Conservation (phyloP, 768 basidiomycete species). For the Naganishia antarctica region DNA sequence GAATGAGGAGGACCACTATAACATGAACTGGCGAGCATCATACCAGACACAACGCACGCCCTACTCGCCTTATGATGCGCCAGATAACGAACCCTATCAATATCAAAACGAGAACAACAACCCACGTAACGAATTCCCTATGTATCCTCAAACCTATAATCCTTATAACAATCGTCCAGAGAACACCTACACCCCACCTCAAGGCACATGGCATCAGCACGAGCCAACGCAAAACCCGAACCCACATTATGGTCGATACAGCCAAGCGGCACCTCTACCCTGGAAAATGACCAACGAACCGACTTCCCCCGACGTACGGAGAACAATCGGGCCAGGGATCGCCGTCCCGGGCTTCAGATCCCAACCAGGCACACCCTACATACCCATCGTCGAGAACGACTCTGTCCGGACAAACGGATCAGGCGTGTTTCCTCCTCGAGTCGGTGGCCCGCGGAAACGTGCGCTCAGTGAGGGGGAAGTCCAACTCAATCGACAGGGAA, state of each 20-base stretch:
- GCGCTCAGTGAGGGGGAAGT: constrained; percentile 42
- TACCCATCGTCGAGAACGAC: constrained; percentile 22
- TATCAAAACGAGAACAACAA: neutral
- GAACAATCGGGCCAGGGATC: constrained; percentile 21
- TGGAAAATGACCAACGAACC: constrained; percentile 1
- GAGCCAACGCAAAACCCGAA: neutral
- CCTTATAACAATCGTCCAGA: neutral
- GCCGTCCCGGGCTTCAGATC: constrained; percentile 8
- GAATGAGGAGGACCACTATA: neutral
- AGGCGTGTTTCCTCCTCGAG: constrained; percentile 24
- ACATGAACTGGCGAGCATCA: neutral
- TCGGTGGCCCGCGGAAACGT: constrained; percentile 31
- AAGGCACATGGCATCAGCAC: neutral
- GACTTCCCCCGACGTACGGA: neutral
- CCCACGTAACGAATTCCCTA: neutral
- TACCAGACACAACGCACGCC: neutral
- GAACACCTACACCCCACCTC: neutral
- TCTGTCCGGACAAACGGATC: constrained; percentile 13
- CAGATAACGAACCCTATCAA: neutral
- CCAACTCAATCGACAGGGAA: constrained; percentile 44
- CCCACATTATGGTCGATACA: constrained; percentile 7
- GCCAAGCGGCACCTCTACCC: neutral
- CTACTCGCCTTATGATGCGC: neutral
- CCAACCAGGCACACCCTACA: constrained; percentile 19
- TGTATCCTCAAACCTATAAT: neutral